These are phyloP conservation scores for Tetrapisispora nanseiensis DNA, from an alignment of 805 yeast genomes.

Conservation along the genomic window DNA sequence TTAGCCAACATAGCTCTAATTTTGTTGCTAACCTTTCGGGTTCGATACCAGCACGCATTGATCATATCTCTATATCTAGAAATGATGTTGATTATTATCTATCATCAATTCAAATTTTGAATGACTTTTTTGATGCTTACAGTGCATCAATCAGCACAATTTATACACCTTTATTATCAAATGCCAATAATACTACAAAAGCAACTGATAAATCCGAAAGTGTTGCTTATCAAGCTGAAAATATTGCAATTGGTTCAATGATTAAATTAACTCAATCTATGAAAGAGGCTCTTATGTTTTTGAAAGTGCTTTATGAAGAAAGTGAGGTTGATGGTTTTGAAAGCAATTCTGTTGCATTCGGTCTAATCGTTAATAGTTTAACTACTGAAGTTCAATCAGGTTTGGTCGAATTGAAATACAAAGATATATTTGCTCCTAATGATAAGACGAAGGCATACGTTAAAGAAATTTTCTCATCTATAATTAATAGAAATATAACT, in stretches of 20 bases:
- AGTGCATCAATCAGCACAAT: constrained; percentile 34
- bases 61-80: constrained; percentile 21
- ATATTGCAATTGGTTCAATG: constrained; percentile 73
- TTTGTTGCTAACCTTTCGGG: neutral
- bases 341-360: constrained; percentile 36
- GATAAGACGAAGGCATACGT: constrained; percentile 47
- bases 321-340: constrained; percentile 33
- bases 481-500: constrained; percentile 78
- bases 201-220: constrained; percentile 38
- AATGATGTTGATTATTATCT: constrained; percentile 55
- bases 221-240: constrained; percentile 79
- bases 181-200: neutral
- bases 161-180: constrained; percentile 38
- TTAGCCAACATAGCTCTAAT: constrained; percentile 5
- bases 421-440: constrained; percentile 66
- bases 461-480: constrained; percentile 78
- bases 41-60: constrained; percentile 11
- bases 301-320: constrained; percentile 74
- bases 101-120: constrained; percentile 58
- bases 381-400: constrained; percentile 58
- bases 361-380: constrained; percentile 61
- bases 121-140: constrained; percentile 60
- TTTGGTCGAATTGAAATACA: constrained; percentile 56
- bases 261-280: constrained; percentile 64
- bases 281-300: constrained; percentile 84